Evolutionary conservation across 331 rosid species (phyloP).

Genomic region (Malus hybrid): DNA sequence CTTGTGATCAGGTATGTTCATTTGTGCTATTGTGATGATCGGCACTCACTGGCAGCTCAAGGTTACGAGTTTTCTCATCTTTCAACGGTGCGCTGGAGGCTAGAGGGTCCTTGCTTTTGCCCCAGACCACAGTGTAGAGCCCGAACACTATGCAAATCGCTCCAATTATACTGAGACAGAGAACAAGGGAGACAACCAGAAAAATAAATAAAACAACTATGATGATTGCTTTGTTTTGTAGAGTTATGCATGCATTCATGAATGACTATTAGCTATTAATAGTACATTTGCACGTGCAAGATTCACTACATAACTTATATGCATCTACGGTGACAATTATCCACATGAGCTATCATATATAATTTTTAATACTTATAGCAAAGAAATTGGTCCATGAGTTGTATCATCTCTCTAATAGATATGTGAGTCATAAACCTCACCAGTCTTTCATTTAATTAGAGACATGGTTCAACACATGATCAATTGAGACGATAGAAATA

Average conservation of each 20-base stretch:
- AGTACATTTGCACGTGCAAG: background rate
- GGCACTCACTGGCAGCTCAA: slow-evolving; percentile 46
- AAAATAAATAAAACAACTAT: background rate
- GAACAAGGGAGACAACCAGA: background rate
- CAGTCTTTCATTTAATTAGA: too few species aligned
- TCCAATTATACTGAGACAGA: slow-evolving; percentile 51
- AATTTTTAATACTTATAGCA: too few species aligned
- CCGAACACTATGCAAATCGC: slow-evolving; percentile 72
- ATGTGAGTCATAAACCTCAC: too few species aligned
- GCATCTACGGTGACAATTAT: too few species aligned
- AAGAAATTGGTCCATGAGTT: too few species aligned
- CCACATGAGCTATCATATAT: too few species aligned
- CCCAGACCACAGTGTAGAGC: slow-evolving; percentile 90
- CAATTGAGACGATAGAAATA: too few species aligned
- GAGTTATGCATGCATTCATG: too few species aligned
- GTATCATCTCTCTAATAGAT: too few species aligned
- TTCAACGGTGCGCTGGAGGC: slow-evolving; percentile 9
- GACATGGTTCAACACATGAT: too few species aligned
- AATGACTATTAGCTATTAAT: background rate
- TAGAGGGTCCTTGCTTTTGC: slow-evolving; percentile 66
- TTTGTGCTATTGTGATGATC: background rate
- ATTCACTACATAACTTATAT: too few species aligned
- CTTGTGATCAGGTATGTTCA: background rate
- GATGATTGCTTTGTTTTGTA: background rate
- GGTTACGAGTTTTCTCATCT: slow-evolving; percentile 25